Conservation (phyloP, 108 stramenopile species). For the Fistulifera solaris region DNA sequence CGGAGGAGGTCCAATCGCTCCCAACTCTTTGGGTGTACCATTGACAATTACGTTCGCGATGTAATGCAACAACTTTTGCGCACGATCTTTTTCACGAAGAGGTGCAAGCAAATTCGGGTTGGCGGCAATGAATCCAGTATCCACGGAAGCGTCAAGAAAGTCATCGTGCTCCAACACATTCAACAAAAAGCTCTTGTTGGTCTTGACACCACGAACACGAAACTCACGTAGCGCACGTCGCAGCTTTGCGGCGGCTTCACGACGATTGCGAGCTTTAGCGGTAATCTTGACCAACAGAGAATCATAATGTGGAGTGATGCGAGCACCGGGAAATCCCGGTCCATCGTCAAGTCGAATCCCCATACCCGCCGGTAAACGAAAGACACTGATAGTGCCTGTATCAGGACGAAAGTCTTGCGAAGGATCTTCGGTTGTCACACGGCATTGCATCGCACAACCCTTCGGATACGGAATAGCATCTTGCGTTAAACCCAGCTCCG, state of each 20-base stretch:
- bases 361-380: constrained; percentile 85
- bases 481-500: constrained; percentile 60
- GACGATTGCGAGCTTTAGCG: constrained; percentile 64
- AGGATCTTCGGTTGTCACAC: constrained; percentile 93
- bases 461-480: constrained; percentile 49
- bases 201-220: constrained; percentile 82
- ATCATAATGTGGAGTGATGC: constrained; percentile 63
- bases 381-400: constrained; percentile 87
- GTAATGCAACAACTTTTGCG: constrained; percentile 71
- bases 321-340: constrained; percentile 52
- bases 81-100: constrained; percentile 72
- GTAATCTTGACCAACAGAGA: constrained; percentile 86
- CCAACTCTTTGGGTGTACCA: constrained; percentile 83
- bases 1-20: constrained; percentile 76
- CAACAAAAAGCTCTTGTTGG: constrained; percentile 79
- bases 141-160: constrained; percentile 80
- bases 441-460: constrained; percentile 92
- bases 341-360: constrained; percentile 92
- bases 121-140: constrained; percentile 87
- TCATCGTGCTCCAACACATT: constrained; percentile 83
- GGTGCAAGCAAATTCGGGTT: constrained; percentile 70
- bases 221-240: constrained; percentile 71
- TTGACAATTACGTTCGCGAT: constrained; percentile 89
- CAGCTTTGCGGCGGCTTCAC: constrained; percentile 79
- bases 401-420: constrained; percentile 88